Base-by-base conservation (phyloP, 2,329 filamentous ascomycete genomes). In the Onygenales sp. region DNA sequence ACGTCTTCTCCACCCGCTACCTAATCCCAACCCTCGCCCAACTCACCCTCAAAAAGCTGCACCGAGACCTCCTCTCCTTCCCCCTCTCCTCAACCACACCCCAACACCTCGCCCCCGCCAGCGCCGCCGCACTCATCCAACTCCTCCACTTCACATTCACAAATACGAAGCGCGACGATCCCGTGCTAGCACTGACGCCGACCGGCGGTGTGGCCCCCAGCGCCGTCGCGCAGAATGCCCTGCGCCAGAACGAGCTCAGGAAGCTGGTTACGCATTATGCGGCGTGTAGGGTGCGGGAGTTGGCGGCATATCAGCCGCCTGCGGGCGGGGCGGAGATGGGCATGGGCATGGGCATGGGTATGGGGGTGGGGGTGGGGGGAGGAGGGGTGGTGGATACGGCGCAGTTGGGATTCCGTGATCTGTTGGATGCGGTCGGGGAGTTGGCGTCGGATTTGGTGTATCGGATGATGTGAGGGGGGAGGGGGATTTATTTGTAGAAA, bases 1-100 rank as follows among this genome's bases (percentile, higher is more conserved):
- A 73, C 55, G 66, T 71, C 54, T 72, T 72, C 52, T 69, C 70
- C n/a, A 69, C 68, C 2, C 67, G 67, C 48, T 73, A 70, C 58
- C 59, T 72, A 43, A 69, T 72, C 52, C 66, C 68, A 3, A 65
- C 65, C 11, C 64, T 73, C 31, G 68, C 68, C 2, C 67, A 71
- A 52, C 62, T 72, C 34, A 69, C 68, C 56, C 65, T 72, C 5
- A 64, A 65, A 48, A 72, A 72, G 57, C 59, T 73, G 3, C 70
- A 73, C 48, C 56, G 57, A 3, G 68, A 71, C 49, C 64, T 73
- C 2, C 44, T 70, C 37, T 56, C 61, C 27, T 61, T 72, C 32
- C 58, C 61, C 1, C 64, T 70, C 36, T 46, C 39, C 17, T 34
- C 52, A 13, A 21, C 51, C 31, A 33, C 17, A 3, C 27, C 49